These are phyloP conservation scores for Acanthamoeba royreba DNA, from an alignment of 208 protist species.

Conservation along the genomic window DNA sequence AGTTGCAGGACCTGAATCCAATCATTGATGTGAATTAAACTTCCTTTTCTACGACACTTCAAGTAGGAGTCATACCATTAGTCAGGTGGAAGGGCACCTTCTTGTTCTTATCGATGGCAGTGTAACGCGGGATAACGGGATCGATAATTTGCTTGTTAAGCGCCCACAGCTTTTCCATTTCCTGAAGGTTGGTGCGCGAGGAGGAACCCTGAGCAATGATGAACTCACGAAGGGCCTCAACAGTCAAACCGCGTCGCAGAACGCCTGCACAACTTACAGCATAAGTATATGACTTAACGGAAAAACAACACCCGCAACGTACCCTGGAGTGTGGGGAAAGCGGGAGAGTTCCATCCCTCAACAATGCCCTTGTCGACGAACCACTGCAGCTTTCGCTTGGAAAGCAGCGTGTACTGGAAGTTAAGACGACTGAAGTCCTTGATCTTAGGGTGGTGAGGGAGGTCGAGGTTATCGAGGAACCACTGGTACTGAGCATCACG, in stretches of 20 bases:
- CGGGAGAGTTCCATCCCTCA: constrained; percentile 97
- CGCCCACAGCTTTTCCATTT: constrained; percentile 98
- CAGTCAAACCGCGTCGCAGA: constrained; percentile 94
- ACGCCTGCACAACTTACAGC: constrained; percentile 77
- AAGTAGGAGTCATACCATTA: no score
- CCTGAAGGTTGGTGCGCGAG: constrained; percentile 93
- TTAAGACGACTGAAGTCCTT: constrained; percentile 98
- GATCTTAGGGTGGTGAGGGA: constrained; percentile 54
- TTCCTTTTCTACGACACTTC: no score
- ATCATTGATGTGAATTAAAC: no score
- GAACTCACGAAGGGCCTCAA: constrained; percentile 94
- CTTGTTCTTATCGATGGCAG: constrained; percentile 79
- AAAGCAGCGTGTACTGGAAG: constrained; percentile 97
- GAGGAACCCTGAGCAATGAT: constrained; percentile 95
- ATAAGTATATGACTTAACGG: no score
- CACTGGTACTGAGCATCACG: constrained; percentile 96
- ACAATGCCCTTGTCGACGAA: constrained; percentile 95
- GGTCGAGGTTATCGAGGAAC: constrained; percentile 89
- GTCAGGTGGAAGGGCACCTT: constrained; percentile 44
- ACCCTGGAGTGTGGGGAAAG: constrained; percentile 96
- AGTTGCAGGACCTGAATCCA: not conserved
- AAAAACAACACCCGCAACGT: not conserved
- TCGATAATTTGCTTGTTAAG: constrained; percentile 97
- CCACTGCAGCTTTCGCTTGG: constrained; percentile 97
- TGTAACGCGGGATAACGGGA: constrained; percentile 94